Percentiles rank a stretch among this genome's conserved stretches.
These are phyloP conservation scores for Elsinoe perseae DNA, from an alignment of 2,329 filamentous ascomycete genomes.

Conservation along the genomic window DNA sequence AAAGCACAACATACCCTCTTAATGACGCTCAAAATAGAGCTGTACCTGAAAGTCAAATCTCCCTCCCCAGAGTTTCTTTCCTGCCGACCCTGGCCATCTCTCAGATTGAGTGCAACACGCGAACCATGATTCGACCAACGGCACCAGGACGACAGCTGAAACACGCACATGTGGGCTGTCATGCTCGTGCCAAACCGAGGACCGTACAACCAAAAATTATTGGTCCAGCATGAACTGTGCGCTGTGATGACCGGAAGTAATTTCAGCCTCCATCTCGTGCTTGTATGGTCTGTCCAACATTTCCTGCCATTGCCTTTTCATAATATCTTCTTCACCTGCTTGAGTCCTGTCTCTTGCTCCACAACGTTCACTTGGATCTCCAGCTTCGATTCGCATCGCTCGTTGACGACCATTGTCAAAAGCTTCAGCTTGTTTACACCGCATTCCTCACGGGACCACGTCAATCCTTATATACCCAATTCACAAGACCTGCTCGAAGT, in stretches of 20 bases:
- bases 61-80: neutral
- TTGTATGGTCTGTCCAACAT: neutral
- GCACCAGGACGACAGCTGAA: constrained; percentile 7
- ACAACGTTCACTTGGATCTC: neutral
- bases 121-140: constrained; percentile 6
- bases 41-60: constrained; percentile 4
- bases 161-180: constrained; percentile 7
- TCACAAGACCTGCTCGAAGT: neutral
- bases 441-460: neutral
- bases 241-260: neutral
- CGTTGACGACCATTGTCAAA: neutral
- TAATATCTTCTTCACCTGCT: neutral
- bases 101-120: constrained; percentile 2
- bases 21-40: neutral
- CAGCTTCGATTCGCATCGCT: neutral
- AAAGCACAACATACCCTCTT: neutral
- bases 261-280: neutral
- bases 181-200: constrained; percentile 6
- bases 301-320: neutral
- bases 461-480: neutral
- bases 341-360: neutral
- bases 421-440: neutral
- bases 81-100: neutral
- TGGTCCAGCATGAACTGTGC: constrained; percentile 2
- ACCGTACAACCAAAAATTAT: neutral